Base-by-base conservation (phyloP, 2,329 filamentous ascomycete genomes). In the Macrophomina phaseolina region DNA sequence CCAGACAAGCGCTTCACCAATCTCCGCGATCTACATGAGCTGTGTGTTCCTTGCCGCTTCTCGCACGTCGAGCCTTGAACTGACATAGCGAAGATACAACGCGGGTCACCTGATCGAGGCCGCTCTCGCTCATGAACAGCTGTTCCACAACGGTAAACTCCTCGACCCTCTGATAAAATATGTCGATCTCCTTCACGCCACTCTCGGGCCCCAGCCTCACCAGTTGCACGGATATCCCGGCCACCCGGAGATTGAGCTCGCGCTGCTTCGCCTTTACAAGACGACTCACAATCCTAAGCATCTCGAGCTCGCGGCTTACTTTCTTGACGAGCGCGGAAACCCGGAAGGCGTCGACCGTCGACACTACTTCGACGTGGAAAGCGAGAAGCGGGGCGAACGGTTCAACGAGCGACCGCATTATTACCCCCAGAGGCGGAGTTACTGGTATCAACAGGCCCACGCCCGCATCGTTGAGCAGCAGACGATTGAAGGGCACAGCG, bases 61-160 rank as follows among this genome's bases (percentile, higher is more conserved):
- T 2, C 23, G 3, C 23, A 23, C 23, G 23, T 23, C 23, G 23
- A 23, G 23, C 23, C 23, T 23, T 23, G 23, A 3, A 23, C 23
- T 23, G 23, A 23, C 3, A 23, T 23, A 3, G 23, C 23, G 23
- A 38, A 85, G 84, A 67, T 88, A 88, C 71, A 88, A 88, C 68
- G 83, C 83, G 9, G 87, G 87, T 0, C 87, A 90, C 73, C 75
- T 90, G 11, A 87, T 89, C 56, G 87, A 89, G 74, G 87, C 83
- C 0, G 86, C 86, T 1, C 74, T 89, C 3, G 85, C 86, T 0
- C 86, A 89, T 67, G 74, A 81, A n/a, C 75, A 82, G 2, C 79
- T 83, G 49, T 87, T 85, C 71, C 76, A 81, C 36, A 87, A 86
- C 68, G 76, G 83, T 60, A 71, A 81, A 1, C 74, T 90, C 3